These are phyloP conservation scores for Oidium heveae DNA, from an alignment of 2,329 filamentous ascomycete species.

Conservation along the genomic window DNA sequence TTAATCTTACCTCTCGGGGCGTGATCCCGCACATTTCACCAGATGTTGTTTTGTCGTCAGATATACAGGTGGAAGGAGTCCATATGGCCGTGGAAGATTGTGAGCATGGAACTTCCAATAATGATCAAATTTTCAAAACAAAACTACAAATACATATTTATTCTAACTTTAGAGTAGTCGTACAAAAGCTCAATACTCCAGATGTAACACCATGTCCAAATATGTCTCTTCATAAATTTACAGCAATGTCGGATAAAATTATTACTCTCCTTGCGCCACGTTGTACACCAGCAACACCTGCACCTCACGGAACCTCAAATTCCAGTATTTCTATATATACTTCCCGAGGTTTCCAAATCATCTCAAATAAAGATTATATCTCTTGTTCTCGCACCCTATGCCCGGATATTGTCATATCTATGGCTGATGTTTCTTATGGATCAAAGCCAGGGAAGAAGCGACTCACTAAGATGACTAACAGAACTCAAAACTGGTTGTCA, in stretches of 20 bases:
- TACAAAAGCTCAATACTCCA: slow-evolving; percentile 19
- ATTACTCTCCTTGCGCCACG: slow-evolving; percentile 53
- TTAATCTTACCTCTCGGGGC: slow-evolving; percentile 61
- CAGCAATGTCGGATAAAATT: slow-evolving; percentile 38
- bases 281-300: slow-evolving; percentile 47
- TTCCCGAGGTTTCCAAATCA: slow-evolving; percentile 56
- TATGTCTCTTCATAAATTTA: slow-evolving; percentile 44
- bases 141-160: no score
- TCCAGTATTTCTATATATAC: slow-evolving; percentile 55
- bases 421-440: slow-evolving; percentile 45
- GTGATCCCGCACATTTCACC: slow-evolving; percentile 70
- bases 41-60: slow-evolving; percentile 46
- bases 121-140: no score
- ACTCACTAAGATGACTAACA: slow-evolving; percentile 57
- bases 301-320: slow-evolving; percentile 45
- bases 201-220: slow-evolving; percentile 16
- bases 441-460: slow-evolving; percentile 41
- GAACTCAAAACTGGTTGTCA: slow-evolving; percentile 61
- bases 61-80: slow-evolving; percentile 39
- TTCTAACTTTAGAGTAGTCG: slow-evolving; percentile 18
- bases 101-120: no score
- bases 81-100: slow-evolving; percentile 85
- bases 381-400: slow-evolving; percentile 35
- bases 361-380: slow-evolving; percentile 45
- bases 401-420: slow-evolving; percentile 57